Evolutionary conservation across 163 green algal species (phyloP).

Genomic region (Scenedesmus sp.): DNA sequence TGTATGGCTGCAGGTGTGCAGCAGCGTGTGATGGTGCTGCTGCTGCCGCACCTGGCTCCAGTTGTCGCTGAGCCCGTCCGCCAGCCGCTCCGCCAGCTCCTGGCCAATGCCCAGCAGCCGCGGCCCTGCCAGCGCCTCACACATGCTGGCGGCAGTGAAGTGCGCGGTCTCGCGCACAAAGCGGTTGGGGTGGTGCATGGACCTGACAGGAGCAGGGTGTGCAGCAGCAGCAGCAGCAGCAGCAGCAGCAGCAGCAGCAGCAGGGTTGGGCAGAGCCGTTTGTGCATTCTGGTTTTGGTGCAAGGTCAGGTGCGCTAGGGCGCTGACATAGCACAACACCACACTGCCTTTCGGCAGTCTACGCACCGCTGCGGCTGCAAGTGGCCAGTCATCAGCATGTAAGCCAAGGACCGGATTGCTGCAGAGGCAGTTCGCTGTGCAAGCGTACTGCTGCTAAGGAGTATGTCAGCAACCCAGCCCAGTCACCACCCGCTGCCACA

Average conservation of each 20-base stretch:
- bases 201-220: not conserved
- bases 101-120: slow-evolving; percentile 53
- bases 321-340: no score
- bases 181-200: slow-evolving; percentile 73
- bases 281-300: not conserved
- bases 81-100: slow-evolving; percentile 69
- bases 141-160: slow-evolving; percentile 70
- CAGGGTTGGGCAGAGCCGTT: not conserved
- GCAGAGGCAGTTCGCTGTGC: not conserved
- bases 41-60: slow-evolving; percentile 86
- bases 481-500: not conserved
- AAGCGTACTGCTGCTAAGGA: not conserved
- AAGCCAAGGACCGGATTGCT: no score
- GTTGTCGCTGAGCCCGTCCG: slow-evolving; percentile 92
- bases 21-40: no score
- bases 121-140: slow-evolving; percentile 60
- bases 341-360: no score
- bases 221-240: not conserved
- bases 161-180: slow-evolving; percentile 87
- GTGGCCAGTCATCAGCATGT: no score
- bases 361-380: no score
- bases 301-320: no score
- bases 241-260: not conserved
- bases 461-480: not conserved
- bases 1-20: not conserved